A percentile compares a stretch with the other conserved stretches of the same genome.
Conservation (phyloP, 2,329 filamentous ascomycete genomes). For the Penicillium hordei region DNA sequence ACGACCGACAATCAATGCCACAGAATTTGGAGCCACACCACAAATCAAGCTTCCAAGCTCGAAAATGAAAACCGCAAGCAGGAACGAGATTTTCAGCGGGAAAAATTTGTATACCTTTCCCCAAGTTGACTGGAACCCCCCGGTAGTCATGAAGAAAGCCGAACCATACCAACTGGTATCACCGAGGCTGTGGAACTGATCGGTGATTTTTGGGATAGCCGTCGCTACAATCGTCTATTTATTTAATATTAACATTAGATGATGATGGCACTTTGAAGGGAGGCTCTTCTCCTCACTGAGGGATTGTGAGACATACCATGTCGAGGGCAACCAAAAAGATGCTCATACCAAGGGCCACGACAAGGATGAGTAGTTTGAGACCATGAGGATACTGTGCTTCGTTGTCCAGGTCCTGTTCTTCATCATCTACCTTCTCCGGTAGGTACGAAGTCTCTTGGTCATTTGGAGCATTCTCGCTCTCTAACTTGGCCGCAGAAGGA, state of each 20-base stretch:
- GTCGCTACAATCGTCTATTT: constrained; percentile 1
- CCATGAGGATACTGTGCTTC: not conserved
- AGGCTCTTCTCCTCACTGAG: not conserved
- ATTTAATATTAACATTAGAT: not conserved
- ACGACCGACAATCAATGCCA: constrained; percentile 42
- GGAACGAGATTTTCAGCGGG: constrained; percentile 34
- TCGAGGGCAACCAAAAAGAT: not conserved
- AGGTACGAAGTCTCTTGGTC: not conserved
- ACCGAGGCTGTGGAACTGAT: constrained; percentile 28
- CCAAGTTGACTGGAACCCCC: constrained; percentile 33
- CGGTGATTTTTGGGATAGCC: constrained; percentile 10
- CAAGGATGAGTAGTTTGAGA: not conserved
- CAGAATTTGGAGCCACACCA: constrained; percentile 36
- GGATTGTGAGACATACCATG: not conserved
- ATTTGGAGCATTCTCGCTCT: not conserved
- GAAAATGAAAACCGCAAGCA: constrained; percentile 43
- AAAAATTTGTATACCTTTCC: constrained; percentile 36
- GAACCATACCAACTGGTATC: constrained; percentile 41
- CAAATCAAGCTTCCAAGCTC: constrained; percentile 46
- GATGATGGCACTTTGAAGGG: not conserved
- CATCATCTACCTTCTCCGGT: not conserved
- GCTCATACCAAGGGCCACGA: not conserved
- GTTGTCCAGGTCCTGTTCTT: not conserved
- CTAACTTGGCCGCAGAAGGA: not conserved
- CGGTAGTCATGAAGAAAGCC: constrained; percentile 38